Percentiles rank a stretch among this genome's conserved stretches.
phyloP scores from a whole-genome alignment of 2,329 filamentous ascomycete genomes.

The Emmonsiellopsis sp. region DNA sequence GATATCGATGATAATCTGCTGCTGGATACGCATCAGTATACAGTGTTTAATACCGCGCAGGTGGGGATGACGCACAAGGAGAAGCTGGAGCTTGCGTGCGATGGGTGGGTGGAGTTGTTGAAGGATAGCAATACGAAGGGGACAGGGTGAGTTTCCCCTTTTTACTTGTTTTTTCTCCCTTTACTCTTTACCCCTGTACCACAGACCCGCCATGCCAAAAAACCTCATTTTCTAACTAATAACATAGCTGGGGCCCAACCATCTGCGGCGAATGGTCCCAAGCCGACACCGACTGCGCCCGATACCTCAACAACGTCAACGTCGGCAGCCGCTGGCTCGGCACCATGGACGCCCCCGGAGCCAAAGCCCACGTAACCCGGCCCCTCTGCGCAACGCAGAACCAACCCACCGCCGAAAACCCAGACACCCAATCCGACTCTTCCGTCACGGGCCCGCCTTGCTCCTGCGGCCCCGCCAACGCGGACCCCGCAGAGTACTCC shows the following conservation, averaged over 20 bases:
- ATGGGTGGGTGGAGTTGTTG: constrained; percentile 69
- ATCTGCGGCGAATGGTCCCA: constrained; percentile 96
- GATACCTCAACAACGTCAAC: constrained; percentile 79
- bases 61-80: constrained; percentile 70
- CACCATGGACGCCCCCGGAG: constrained; percentile 54
- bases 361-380: constrained; percentile 47
- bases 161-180: background rate
- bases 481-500: constrained; percentile 58
- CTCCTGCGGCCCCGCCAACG: constrained; percentile 67
- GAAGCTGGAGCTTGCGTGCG: constrained; percentile 81
- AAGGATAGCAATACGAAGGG: constrained; percentile 58
- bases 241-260: constrained; percentile 66
- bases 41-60: constrained; percentile 90
- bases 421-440: background rate
- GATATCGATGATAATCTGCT: constrained; percentile 58
- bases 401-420: constrained; percentile 30
- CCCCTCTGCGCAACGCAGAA: constrained; percentile 62
- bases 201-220: background rate
- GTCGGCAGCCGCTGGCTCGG: constrained; percentile 88
- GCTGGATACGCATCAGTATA: constrained; percentile 96
- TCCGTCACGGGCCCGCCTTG: constrained; percentile 37
- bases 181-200: background rate
- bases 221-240: constrained; percentile 5
- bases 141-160: constrained; percentile 46
- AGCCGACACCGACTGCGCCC: constrained; percentile 89